These are phyloP conservation scores for Ogataea siamensis DNA, from an alignment of 805 yeast genomes.

Conservation along the genomic window DNA sequence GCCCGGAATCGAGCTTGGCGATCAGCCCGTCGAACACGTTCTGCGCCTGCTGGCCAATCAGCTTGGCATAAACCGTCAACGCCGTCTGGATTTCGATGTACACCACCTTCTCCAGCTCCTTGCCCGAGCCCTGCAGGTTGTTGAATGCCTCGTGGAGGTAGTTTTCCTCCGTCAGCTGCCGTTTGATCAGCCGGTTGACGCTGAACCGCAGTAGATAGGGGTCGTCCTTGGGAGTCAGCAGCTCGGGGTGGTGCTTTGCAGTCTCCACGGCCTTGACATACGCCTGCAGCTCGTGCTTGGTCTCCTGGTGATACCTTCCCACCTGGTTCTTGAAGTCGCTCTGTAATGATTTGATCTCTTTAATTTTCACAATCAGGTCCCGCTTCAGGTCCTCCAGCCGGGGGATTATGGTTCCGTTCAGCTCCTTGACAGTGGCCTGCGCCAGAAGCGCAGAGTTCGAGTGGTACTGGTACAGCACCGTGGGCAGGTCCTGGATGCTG, in stretches of 20 bases:
- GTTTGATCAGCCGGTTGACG: constrained; percentile 73
- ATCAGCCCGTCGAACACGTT: constrained; percentile 64
- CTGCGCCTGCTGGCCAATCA: constrained; percentile 71
- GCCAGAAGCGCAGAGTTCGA: constrained; percentile 58
- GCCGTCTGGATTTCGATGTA: constrained; percentile 84
- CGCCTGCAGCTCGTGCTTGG: constrained; percentile 53
- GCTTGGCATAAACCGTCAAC: constrained; percentile 64
- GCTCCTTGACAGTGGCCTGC: constrained; percentile 55
- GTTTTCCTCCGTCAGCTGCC: constrained; percentile 80
- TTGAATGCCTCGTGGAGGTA: constrained; percentile 84
- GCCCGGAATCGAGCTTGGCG: constrained; percentile 64
- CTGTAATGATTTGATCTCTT: constrained; percentile 78
- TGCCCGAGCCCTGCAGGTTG: constrained; percentile 84
- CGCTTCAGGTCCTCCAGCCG: constrained; percentile 65
- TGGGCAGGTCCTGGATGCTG: constrained; percentile 81
- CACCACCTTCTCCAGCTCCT: constrained; percentile 84
- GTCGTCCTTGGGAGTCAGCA: constrained; percentile 58
- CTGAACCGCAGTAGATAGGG: constrained; percentile 74
- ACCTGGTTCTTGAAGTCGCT: constrained; percentile 83
- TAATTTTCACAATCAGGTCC: constrained; percentile 79
- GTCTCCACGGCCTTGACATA: constrained; percentile 64
- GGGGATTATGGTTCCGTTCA: constrained; percentile 60
- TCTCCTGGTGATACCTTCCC: constrained; percentile 62
- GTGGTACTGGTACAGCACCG: constrained; percentile 54
- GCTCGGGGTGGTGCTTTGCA: constrained; percentile 47